Conservation (phyloP, 257 asterid species). For the Gardenia jasminoides region DNA sequence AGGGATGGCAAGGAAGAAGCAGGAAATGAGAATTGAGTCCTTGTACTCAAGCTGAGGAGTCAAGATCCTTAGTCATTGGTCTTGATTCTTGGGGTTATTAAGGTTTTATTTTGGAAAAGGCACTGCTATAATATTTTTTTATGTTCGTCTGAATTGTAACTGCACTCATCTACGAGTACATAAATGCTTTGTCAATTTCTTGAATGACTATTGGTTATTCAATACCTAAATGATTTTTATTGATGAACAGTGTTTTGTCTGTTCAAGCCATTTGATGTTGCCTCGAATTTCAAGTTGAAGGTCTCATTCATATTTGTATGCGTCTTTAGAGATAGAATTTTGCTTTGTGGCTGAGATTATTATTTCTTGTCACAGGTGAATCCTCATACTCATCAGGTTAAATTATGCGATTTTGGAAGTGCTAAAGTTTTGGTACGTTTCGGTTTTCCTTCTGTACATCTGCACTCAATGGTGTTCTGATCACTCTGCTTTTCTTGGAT, state of each 20-base stretch:
- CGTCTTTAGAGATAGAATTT: background rate
- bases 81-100: background rate
- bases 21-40: background rate
- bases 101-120: background rate
- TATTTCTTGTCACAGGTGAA: conserved; percentile 46
- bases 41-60: background rate
- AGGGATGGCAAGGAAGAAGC: background rate
- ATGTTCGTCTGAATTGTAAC: background rate
- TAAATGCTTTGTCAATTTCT: background rate
- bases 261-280: conserved; percentile 5
- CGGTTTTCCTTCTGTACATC: background rate
- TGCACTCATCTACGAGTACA: background rate
- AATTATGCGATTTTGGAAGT: conserved; percentile 54
- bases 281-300: background rate
- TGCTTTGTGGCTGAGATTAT: background rate
- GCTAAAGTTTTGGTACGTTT: conserved; percentile 51
- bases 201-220: background rate
- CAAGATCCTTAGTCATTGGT: background rate
- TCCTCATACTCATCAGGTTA: conserved; percentile 67
- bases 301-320: background rate
- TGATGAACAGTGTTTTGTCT: background rate
- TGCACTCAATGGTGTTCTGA: background rate
- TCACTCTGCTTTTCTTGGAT: conserved; percentile 1
- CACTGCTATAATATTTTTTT: background rate
- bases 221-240: background rate